These are phyloP conservation scores for Strigomonas culicis DNA, from an alignment of 208 protist species.

Conservation along the genomic window DNA sequence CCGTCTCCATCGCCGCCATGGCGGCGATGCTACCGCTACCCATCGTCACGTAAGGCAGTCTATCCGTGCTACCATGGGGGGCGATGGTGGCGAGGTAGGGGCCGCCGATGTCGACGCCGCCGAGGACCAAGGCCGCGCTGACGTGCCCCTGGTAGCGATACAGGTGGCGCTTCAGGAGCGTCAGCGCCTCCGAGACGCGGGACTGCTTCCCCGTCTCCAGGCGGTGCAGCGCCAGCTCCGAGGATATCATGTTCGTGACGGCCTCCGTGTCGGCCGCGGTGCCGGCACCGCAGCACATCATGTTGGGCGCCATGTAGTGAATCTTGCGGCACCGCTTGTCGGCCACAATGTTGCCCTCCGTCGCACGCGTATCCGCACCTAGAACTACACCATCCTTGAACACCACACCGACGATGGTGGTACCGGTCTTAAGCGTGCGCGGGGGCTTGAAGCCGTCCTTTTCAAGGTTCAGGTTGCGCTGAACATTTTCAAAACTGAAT, in stretches of 20 bases:
- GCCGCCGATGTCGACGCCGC: slow-evolving; percentile 98
- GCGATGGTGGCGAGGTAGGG: slow-evolving; percentile 97
- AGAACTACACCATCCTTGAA: slow-evolving; percentile 99
- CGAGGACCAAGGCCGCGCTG: slow-evolving; percentile 98
- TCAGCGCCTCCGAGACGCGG: slow-evolving; percentile 96
- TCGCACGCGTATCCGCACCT: slow-evolving; percentile 99
- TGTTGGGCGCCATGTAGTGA: slow-evolving; percentile 99
- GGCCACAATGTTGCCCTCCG: slow-evolving; percentile 97
- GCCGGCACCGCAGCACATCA: slow-evolving; percentile 99
- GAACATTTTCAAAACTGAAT: slow-evolving; percentile 93
- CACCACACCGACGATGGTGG: slow-evolving; percentile 99
- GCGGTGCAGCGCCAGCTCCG: slow-evolving; percentile 95
- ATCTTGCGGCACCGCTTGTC: slow-evolving; percentile 99
- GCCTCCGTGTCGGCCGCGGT: slow-evolving; percentile 99
- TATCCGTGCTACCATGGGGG: slow-evolving; percentile 97
- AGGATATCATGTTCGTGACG: slow-evolving; percentile 92
- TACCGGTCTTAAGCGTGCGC: slow-evolving; percentile 98
- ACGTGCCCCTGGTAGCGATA: slow-evolving; percentile 99
- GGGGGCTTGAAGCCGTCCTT: slow-evolving; percentile 59
- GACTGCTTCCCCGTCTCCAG: slow-evolving; percentile 93
- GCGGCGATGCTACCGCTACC: slow-evolving; percentile 99
- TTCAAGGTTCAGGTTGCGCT: slow-evolving; percentile 90
- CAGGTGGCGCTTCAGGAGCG: slow-evolving; percentile 97
- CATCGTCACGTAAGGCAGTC: slow-evolving; percentile 99
- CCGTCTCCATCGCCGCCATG: slow-evolving; percentile 97